These are phyloP conservation scores for Hypoxylon sp. DNA, from an alignment of 2,329 filamentous ascomycete species.

Conservation along the genomic window DNA sequence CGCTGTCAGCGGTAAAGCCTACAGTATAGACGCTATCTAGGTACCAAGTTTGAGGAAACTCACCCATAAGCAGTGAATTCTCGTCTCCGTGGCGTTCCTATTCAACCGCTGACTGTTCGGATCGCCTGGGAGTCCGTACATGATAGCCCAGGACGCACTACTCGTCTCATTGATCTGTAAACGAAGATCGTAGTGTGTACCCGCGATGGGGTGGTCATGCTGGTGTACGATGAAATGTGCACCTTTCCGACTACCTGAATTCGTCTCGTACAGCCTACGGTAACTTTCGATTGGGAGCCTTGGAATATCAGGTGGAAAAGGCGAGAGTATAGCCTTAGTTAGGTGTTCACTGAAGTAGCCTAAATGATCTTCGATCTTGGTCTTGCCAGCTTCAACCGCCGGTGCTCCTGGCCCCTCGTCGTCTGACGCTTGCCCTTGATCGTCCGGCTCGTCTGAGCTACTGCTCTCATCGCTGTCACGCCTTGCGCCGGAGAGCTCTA, in stretches of 20 bases:
- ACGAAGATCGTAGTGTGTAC: slow-evolving; percentile 76
- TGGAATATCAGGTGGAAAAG: slow-evolving; percentile 46
- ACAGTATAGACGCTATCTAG: too few relatives aligned
- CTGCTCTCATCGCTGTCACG: slow-evolving; percentile 30
- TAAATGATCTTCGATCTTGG: slow-evolving; percentile 57
- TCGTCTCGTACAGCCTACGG: slow-evolving; percentile 55
- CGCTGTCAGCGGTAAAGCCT: background rate
- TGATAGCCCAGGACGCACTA: slow-evolving; percentile 74
- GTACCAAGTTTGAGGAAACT: slow-evolving; percentile 37
- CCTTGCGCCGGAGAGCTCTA: slow-evolving; percentile 47
- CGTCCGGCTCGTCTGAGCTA: slow-evolving; percentile 31
- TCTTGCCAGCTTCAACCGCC: slow-evolving; percentile 58
- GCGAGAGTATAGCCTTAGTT: slow-evolving; percentile 44
- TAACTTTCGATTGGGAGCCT: slow-evolving; percentile 55
- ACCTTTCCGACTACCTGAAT: slow-evolving; percentile 52
- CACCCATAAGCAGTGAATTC: slow-evolving; percentile 72
- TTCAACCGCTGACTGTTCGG: slow-evolving; percentile 67
- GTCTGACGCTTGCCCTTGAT: slow-evolving; percentile 9
- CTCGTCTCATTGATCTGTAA: slow-evolving; percentile 77
- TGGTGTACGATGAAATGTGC: slow-evolving; percentile 78
- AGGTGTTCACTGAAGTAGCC: slow-evolving; percentile 56
- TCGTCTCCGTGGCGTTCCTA: slow-evolving; percentile 72
- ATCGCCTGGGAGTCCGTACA: slow-evolving; percentile 73
- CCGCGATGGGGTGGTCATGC: slow-evolving; percentile 78
- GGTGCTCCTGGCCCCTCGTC: slow-evolving; percentile 50